phyloP scores from a whole-genome alignment of 2,329 filamentous ascomycete genomes.

The Rutstroemia sp. region DNA sequence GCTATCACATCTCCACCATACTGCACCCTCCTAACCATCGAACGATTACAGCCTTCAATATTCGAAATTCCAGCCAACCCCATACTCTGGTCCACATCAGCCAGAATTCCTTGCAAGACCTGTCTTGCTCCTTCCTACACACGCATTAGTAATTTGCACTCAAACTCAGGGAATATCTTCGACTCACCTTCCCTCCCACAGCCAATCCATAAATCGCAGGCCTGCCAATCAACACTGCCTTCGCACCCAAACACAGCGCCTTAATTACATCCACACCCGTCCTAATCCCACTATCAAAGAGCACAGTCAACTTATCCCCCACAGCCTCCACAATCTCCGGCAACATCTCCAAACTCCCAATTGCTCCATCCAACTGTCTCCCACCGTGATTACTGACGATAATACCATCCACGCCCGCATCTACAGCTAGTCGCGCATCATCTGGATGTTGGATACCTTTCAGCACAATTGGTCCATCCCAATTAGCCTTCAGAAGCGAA shows the following conservation, averaged over 20 bases:
- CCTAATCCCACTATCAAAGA: slow-evolving; percentile 53
- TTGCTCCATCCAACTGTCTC: slow-evolving; percentile 48
- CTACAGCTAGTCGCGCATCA: slow-evolving; percentile 40
- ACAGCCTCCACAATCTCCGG: slow-evolving; percentile 55
- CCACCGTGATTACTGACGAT: slow-evolving; percentile 52
- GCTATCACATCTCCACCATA: slow-evolving; percentile 23
- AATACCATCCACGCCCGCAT: slow-evolving; percentile 41
- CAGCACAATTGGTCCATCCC: slow-evolving; percentile 56
- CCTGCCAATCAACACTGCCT: slow-evolving; percentile 48
- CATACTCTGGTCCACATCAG: slow-evolving; percentile 49
- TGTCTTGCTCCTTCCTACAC: slow-evolving; percentile 41
- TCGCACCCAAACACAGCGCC: slow-evolving; percentile 46
- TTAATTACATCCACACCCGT: slow-evolving; percentile 52
- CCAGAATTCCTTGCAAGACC: slow-evolving; percentile 42
- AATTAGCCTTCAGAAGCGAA: slow-evolving; percentile 48
- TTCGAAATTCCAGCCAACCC: slow-evolving; percentile 41
- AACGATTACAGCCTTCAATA: slow-evolving; percentile 21
- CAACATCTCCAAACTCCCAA: slow-evolving; percentile 48
- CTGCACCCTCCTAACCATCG: slow-evolving; percentile 19
- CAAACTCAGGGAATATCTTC: too few relatives aligned
- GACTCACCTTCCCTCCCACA: slow-evolving; percentile 36
- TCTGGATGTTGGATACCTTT: slow-evolving; percentile 48
- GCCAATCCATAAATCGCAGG: slow-evolving; percentile 52
- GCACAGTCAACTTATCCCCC: slow-evolving; percentile 48
- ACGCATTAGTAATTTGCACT: too few relatives aligned